phyloP scores from a whole-genome alignment of 352 stramenopile species.

The Aphanomyces invadans region DNA sequence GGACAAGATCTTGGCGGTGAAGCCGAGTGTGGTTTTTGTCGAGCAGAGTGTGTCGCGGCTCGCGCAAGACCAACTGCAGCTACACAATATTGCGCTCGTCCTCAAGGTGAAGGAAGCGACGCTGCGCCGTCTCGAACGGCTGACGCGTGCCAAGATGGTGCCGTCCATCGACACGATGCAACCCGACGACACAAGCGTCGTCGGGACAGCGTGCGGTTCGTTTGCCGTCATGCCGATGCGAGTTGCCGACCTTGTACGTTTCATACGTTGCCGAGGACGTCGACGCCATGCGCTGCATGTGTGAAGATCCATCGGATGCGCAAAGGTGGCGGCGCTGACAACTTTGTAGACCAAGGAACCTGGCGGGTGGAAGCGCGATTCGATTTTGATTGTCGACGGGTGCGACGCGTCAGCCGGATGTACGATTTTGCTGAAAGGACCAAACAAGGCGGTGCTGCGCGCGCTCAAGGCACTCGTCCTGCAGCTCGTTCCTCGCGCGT shows the following conservation, averaged over 20 bases:
- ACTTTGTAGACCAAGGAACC: conserved; percentile 10
- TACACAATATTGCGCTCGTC: conserved; percentile 88
- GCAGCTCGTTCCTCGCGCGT: conserved; percentile 89
- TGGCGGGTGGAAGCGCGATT: conserved; percentile 36
- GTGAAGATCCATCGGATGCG: neutral
- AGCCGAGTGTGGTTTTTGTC: conserved; percentile 94
- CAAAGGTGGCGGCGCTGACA: no score
- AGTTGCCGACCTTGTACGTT: conserved; percentile 15
- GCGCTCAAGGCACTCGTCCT: conserved; percentile 88
- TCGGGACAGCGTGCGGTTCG: conserved; percentile 55
- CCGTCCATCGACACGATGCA: conserved; percentile 90
- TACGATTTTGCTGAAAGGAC: conserved; percentile 90
- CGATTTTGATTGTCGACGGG: conserved; percentile 93
- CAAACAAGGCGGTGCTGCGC: conserved; percentile 80
- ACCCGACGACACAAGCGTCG: conserved; percentile 37
- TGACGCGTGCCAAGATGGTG: conserved; percentile 90
- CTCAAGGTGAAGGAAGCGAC: conserved; percentile 91
- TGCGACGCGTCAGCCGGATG: conserved; percentile 92
- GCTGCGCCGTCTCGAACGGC: conserved; percentile 87
- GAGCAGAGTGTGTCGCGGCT: conserved; percentile 82
- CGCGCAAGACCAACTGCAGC: conserved; percentile 89
- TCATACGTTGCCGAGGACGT: no score
- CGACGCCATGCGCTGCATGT: no score
- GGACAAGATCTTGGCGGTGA: conserved; percentile 91
- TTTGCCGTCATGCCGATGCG: conserved; percentile 57